Evolutionary conservation across 371 early-diverging fungal genomes (phyloP).

Genomic region (Dentiscutata heterogama): DNA sequence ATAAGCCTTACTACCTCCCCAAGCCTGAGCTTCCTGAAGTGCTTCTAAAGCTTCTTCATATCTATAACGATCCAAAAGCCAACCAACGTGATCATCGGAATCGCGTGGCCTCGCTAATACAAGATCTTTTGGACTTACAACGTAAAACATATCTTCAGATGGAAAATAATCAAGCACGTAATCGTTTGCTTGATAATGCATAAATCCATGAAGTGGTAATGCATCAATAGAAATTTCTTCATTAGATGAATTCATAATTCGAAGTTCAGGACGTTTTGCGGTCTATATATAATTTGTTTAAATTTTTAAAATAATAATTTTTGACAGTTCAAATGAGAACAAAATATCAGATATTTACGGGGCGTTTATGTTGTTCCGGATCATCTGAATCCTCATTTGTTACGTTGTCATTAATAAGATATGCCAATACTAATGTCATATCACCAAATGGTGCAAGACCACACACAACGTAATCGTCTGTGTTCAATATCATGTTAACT

Average conservation of each 20-base stretch:
- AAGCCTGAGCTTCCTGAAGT: slow-evolving; percentile 60
- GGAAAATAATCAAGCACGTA: slow-evolving; percentile 78
- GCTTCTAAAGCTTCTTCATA: slow-evolving; percentile 85
- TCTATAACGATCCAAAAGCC: slow-evolving; percentile 81
- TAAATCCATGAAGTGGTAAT: slow-evolving; percentile 82
- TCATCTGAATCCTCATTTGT: slow-evolving; percentile 49
- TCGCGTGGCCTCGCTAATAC: slow-evolving; percentile 90
- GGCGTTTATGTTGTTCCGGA: slow-evolving; percentile 38
- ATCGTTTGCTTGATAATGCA: slow-evolving; percentile 91
- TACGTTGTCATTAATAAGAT: slow-evolving; percentile 58
- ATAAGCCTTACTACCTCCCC: slow-evolving; percentile 61
- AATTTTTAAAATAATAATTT: background rate
- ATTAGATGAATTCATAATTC: slow-evolving; percentile 82
- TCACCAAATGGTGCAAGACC: slow-evolving; percentile 89
- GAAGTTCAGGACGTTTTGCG: slow-evolving; percentile 87
- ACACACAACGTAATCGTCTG: slow-evolving; percentile 88
- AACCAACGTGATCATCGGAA: slow-evolving; percentile 91
- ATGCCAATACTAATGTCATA: slow-evolving; percentile 81
- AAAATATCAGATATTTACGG: background rate
- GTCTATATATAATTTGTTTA: slow-evolving; percentile 42
- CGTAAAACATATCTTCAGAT: slow-evolving; percentile 79
- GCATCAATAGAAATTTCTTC: slow-evolving; percentile 90
- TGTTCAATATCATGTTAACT: slow-evolving; percentile 53
- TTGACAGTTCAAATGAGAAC: background rate
- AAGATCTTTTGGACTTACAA: slow-evolving; percentile 93